phyloP scores from a whole-genome alignment of 2,329 filamentous ascomycete species.

The Fusarium palustre region DNA sequence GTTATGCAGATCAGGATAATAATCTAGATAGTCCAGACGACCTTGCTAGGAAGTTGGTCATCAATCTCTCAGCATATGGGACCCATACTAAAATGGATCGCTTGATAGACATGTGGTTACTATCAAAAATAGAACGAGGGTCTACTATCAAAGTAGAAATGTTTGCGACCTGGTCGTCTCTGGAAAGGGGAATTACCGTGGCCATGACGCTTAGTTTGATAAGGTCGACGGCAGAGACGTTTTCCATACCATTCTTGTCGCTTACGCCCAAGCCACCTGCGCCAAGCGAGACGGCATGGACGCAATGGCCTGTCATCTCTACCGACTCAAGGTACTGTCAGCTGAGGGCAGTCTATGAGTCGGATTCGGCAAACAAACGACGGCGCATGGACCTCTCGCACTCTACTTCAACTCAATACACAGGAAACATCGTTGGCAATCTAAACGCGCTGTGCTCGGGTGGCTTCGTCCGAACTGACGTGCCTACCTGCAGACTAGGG shows the following conservation, averaged over 20 bases:
- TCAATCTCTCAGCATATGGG: constrained; percentile 22
- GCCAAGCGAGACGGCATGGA: constrained; percentile 27
- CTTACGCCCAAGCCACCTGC: constrained; percentile 19
- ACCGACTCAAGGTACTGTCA: constrained; percentile 28
- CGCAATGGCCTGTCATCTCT: constrained; percentile 17
- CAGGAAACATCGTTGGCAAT: constrained; percentile 19
- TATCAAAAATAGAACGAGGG: constrained; percentile 9
- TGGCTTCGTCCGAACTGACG: constrained; percentile 24
- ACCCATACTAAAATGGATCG: constrained; percentile 20
- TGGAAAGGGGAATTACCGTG: background rate
- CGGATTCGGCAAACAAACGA: constrained; percentile 38
- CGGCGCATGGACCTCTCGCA: constrained; percentile 20
- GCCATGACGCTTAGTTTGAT: constrained; percentile 10
- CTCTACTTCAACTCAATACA: constrained; percentile 18
- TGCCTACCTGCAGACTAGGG: constrained; percentile 35
- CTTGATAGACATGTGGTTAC: constrained; percentile 15
- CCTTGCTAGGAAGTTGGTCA: constrained; percentile 9
- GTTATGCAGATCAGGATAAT: constrained; percentile 3
- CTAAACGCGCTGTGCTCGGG: constrained; percentile 26
- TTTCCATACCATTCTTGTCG: constrained; percentile 19
- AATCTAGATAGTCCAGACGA: constrained; percentile 11
- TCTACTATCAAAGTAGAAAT: constrained; percentile 6
- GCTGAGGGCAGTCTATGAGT: constrained; percentile 31
- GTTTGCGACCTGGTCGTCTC: constrained; percentile 1
- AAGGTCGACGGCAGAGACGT: constrained; percentile 30